Base-by-base conservation (phyloP, 2,329 filamentous ascomycete species). In the Penicillium sp. region DNA sequence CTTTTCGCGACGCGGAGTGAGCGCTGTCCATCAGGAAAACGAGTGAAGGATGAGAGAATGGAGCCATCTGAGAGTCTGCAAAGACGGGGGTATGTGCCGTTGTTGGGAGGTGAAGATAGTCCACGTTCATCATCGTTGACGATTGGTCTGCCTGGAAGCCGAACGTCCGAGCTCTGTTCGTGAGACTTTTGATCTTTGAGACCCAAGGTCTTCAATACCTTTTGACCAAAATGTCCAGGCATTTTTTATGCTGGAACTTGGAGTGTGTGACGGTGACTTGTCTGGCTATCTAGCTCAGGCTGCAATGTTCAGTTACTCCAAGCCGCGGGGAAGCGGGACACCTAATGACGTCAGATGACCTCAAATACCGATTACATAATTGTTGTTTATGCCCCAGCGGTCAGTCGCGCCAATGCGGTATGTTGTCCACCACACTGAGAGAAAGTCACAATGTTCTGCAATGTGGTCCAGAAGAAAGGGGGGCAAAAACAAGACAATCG, bases 41-140 rank as follows among this genome's bases (percentile, higher is more conserved):
- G 71, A 0, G 78, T 80, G 47, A 74, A 77, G n/a, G 70, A 72
- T 30, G 74, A 74, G 1, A 81, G 69, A n/a, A 81, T 70, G 6
- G 73, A 71, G 29, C 77, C 77, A 48, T 80, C 77, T 0, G 70
- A 65, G 0, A 80, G 71, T 7, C 72, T 71, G 36, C 74, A 73
- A 4, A 80, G 70, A 11, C 78, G 78, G 1, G 78, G 77, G 55
- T 81, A 81, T 1, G 78, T 79, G 44, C 77, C 78, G 10, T 67
- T 66, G 27, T 62, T 62, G 2, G 68, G 62, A 40, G 74, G 66
- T 7, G 74, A 67, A 19, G 72, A 66, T n/a, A 74, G 57, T 19
- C 59, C 52, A 36, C 68, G 69, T 43, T 73, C 71, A 30, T 72
- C 70, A 19, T 69, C 58, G 54, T 70, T 65, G 51, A 74, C 29